phyloP scores from a whole-genome alignment of 139 green algal species.

The Tetradesmus obliquus region DNA sequence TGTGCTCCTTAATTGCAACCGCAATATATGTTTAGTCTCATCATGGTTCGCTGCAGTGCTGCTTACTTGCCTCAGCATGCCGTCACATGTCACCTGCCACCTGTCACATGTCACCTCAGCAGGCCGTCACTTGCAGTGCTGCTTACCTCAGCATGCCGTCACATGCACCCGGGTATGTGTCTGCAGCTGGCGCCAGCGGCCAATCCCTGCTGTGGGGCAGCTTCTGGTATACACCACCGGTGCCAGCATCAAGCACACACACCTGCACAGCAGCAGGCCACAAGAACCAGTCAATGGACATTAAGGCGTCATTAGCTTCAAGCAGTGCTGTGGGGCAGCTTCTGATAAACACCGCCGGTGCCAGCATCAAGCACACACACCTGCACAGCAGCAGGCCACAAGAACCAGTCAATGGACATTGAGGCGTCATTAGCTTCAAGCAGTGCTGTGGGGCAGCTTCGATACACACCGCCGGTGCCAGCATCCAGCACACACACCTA shows the following conservation, averaged over 20 bases:
- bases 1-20: no score
- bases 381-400: not conserved
- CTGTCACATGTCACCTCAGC: no score
- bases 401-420: no score
- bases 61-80: no score
- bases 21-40: no score
- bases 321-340: not conserved
- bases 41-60: no score
- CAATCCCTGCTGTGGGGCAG: not conserved
- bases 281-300: not conserved
- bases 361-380: constrained; percentile 9
- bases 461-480: not conserved
- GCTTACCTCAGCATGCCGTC: constrained; percentile 30
- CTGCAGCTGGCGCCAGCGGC: constrained; percentile 15
- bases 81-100: no score
- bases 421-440: no score
- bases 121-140: not conserved
- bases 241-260: constrained; percentile 9
- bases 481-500: constrained; percentile 9
- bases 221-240: not conserved
- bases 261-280: not conserved
- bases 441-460: not conserved
- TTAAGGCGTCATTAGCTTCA: no score
- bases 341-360: not conserved
- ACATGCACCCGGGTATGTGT: not conserved